Base-by-base conservation (phyloP, 345 rosid genomes). In the Sapria himalayana region DNA sequence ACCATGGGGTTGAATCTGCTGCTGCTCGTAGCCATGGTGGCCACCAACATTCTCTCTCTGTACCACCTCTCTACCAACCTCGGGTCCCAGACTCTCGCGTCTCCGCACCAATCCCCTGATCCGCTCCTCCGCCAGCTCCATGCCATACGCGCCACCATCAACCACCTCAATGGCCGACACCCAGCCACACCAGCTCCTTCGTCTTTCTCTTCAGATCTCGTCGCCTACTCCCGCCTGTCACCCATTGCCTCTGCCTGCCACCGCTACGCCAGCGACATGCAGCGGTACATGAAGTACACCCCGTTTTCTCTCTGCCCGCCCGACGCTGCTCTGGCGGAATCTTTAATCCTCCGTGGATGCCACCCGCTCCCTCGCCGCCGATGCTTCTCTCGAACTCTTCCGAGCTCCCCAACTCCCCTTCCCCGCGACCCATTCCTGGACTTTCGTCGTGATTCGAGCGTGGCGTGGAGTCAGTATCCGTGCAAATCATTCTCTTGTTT, bases 351-450 rank as follows among this genome's bases (percentile, higher is more conserved):
- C 63, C 81, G 66, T 9, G 94, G 98, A 49, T 89, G 94, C 45
- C 93, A 82, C 60, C 98, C 94, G 0, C 85, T 79, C 24, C 98
- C 98, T 33, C 94, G 98, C 54, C 98, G 98, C 42, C 93, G 98
- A 19, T 89, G 98, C 75, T 82, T 82, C 71, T 76, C 98, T 10
- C 55, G 57, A 19, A 76, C 92, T 35, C 82, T 94, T 9, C 37
- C 65, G 2, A 76, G 69, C 32, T 62, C 76, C 2, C 37, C 75
- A 1, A 48, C 60, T 20, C 39, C 71, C 20, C 53, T 75, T 18
- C 69, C 89, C 1, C 50, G 16, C 2, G 22, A 62, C 31, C 79
- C 80, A 5, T 78, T 71, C 56, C 68, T 73, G 8, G 46, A 74
- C 9, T 49, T 80, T 1, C 76, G 76, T 17, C 78, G 73, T 0